Conservation (phyloP, 73 alveolate genomes). For the Strombidium stylifer region DNA sequence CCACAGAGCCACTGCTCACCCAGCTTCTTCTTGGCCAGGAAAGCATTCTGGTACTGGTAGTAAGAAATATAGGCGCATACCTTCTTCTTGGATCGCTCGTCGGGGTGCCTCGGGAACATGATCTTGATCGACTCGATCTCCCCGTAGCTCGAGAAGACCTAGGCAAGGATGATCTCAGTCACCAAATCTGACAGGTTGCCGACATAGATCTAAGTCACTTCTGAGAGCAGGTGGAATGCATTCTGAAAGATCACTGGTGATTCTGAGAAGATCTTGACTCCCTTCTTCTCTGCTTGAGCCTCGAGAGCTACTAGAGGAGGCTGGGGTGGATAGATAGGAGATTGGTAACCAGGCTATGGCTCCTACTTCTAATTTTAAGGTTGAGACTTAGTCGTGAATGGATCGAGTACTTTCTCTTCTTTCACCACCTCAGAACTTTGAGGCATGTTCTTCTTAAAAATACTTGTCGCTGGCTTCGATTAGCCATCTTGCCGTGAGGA, state of each 20-base stretch:
- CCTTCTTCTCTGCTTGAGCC: too few relatives aligned
- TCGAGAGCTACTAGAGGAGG: too few relatives aligned
- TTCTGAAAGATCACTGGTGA: constrained; percentile 8
- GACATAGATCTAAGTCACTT: constrained; percentile 64
- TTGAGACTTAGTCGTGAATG: too few relatives aligned
- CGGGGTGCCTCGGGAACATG: constrained; percentile 71
- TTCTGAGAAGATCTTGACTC: too few relatives aligned
- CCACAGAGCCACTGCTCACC: constrained; percentile 57
- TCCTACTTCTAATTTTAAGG: too few relatives aligned
- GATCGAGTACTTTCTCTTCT: background rate
- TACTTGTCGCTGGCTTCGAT: too few relatives aligned
- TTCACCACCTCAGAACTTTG: background rate
- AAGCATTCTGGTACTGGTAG: constrained; percentile 66
- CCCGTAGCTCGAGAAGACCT: constrained; percentile 65
- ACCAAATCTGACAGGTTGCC: constrained; percentile 70
- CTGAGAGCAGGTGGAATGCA: background rate
- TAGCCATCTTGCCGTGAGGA: too few relatives aligned
- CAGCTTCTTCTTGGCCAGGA: constrained; percentile 58
- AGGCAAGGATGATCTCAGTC: constrained; percentile 61
- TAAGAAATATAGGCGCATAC: constrained; percentile 71
- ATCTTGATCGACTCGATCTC: constrained; percentile 75
- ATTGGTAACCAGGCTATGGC: too few relatives aligned
- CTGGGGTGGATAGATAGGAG: too few relatives aligned
- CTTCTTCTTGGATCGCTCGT: constrained; percentile 33
- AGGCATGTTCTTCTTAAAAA: background rate